Evolutionary conservation across 139 green algal genomes (phyloP).

Genomic region (Eudorina sp.): DNA sequence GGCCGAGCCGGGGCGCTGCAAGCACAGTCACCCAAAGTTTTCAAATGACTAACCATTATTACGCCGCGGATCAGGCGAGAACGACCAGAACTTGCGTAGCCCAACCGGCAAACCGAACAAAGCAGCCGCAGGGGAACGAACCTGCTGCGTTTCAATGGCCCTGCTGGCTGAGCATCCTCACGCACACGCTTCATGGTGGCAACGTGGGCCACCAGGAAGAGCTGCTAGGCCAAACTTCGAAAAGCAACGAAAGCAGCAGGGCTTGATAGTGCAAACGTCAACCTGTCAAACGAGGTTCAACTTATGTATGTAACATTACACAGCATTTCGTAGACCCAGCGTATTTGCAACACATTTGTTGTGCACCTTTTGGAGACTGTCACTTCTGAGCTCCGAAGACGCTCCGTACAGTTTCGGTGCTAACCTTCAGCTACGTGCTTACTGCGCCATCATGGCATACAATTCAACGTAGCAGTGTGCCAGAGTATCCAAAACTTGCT

Average conservation of each 20-base stretch:
- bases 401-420: too few species aligned
- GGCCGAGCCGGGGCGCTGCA: slow-evolving; percentile 39
- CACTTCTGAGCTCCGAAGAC: too few species aligned
- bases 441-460: too few species aligned
- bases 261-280: slow-evolving; percentile 6
- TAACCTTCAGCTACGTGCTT: too few species aligned
- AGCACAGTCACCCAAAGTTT: not conserved
- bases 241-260: not conserved
- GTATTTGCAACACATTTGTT: too few species aligned
- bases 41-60: not conserved
- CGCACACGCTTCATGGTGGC: slow-evolving; percentile 42
- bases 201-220: not conserved
- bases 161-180: slow-evolving; percentile 25
- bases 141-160: slow-evolving; percentile 26
- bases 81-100: not conserved
- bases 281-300: not conserved
- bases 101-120: slow-evolving; percentile 18
- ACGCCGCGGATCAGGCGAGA: not conserved
- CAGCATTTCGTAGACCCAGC: not conserved
- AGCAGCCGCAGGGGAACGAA: slow-evolving; percentile 41
- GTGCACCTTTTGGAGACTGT: too few species aligned
- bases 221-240: not conserved
- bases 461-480: too few species aligned
- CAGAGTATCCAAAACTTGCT: too few species aligned
- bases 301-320: not conserved